Evolutionary conservation across 805 yeast genomes (phyloP), one percentile per base, ranked within the genome.

Genomic region (Sungouiella thailandica): DNA sequence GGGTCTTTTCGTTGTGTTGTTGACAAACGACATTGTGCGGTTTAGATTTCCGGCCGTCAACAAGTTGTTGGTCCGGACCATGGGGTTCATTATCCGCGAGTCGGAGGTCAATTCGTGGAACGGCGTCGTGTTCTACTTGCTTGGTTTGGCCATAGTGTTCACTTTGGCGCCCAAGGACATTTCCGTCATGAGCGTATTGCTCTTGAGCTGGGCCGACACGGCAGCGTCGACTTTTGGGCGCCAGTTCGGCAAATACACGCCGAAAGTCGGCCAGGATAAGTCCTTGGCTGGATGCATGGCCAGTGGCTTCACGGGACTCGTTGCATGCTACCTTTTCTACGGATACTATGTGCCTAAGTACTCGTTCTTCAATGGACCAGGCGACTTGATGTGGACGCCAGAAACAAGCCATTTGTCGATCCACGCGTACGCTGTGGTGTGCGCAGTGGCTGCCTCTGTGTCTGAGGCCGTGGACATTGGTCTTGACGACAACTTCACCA

Each of bases 161-260:
- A 41, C 70, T 1, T 57, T 78, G 15, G 81, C 78, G 49, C 79
- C 90, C 10, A 86, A 87, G 60, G 98, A 93, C 51, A 79, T 93
- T 31, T 69, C 81, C 1, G 65, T 89, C 17, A 70, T 87, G 65
- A 70, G 95, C 15, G 78, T 88, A 3, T 68, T 88, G 44, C 65
- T 90, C 32, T 72, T 93, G 42, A 84, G 96, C 52, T 93, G 97
- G 97, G 88, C 95, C 4, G 98, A 93, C 54, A 87, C 97, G 7
- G 90, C 97, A 2, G 98, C 98, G 2, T 86, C 96, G 3, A 86
- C 96, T 0, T 62, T 89, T 52, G 98, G 98, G 25, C 72, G 98
- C 45, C 74, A 74, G 35, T 90, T 64, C 56, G 97, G 97, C 7
- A 73, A 83, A 49, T 70, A 81, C 43, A 86, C 96, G 6, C 94